Percentiles rank a stretch among this genome's conserved stretches.
Evolutionary conservation across 2,329 filamentous ascomycete species (phyloP).

Genomic region (Lasiodiplodia sp.): DNA sequence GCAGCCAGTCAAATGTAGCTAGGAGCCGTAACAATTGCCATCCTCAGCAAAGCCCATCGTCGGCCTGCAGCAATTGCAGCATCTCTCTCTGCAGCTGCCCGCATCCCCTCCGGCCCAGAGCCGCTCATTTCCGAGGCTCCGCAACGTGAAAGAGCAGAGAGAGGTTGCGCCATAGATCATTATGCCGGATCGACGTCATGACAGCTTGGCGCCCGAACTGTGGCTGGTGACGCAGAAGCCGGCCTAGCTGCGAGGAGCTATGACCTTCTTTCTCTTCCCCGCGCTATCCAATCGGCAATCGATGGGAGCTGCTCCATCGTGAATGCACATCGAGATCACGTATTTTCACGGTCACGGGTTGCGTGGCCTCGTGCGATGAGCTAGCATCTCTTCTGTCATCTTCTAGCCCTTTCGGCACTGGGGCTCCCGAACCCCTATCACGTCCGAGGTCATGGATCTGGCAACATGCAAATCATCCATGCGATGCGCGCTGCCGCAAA

Average conservation of each 20-base stretch:
- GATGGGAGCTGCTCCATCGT: background rate
- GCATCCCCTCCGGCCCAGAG: background rate
- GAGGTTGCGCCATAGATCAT: slow-evolving; percentile 5
- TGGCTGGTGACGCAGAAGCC: background rate
- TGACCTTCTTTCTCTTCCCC: slow-evolving; percentile 3
- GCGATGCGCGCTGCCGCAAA: no score
- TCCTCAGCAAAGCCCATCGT: background rate
- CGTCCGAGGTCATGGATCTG: background rate
- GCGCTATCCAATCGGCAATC: slow-evolving; percentile 8
- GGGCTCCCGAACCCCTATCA: background rate
- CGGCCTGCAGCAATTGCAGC: slow-evolving; percentile 7
- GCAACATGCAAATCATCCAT: background rate
- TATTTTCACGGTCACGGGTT: background rate
- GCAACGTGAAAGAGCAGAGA: background rate
- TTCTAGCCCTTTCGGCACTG: background rate
- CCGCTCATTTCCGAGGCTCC: background rate
- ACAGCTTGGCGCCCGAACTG: slow-evolving; percentile 12
- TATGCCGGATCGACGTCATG: slow-evolving; percentile 22
- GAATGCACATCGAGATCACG: slow-evolving; percentile 17
- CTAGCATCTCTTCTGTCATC: background rate
- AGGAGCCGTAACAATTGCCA: background rate
- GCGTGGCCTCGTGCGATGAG: background rate
- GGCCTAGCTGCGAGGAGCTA: slow-evolving; percentile 3
- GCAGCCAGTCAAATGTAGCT: background rate
- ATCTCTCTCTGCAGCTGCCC: background rate